Percentiles rank a stretch among this genome's conserved stretches.
Evolutionary conservation across 352 stramenopile species (phyloP).

Genomic region (Globisporangium yorkense): DNA sequence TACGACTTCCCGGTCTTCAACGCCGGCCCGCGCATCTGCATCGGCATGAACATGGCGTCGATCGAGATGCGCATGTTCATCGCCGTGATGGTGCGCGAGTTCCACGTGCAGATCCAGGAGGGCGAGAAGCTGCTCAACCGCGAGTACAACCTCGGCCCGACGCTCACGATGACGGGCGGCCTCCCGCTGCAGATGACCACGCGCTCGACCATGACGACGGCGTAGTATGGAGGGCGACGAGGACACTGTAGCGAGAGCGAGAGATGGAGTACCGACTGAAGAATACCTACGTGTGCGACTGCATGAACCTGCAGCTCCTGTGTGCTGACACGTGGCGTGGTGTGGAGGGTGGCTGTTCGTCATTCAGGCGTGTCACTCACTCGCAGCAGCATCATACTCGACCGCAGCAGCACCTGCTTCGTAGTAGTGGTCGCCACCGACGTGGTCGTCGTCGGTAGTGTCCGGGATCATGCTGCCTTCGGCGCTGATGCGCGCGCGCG

Average conservation of each 20-base stretch:
- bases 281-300: no score
- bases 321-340: no score
- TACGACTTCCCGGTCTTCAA: conserved; percentile 77
- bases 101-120: not conserved
- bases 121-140: not conserved
- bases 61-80: not conserved
- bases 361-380: no score
- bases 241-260: no score
- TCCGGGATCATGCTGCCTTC: conserved; percentile 22
- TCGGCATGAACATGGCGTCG: conserved; percentile 64
- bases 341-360: no score
- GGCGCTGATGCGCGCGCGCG: conserved; percentile 16
- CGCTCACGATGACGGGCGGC: conserved; percentile 3
- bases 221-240: no score
- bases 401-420: no score
- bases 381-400: no score
- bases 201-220: not conserved
- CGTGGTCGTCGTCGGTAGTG: no score
- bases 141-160: not conserved
- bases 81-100: not conserved
- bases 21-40: conserved; percentile 52
- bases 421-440: no score
- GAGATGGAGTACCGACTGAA: no score
- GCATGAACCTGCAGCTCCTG: no score
- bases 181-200: conserved; percentile 3